phyloP scores from a whole-genome alignment of 345 rosid genomes.

The Eucalyptus dawsonii region DNA sequence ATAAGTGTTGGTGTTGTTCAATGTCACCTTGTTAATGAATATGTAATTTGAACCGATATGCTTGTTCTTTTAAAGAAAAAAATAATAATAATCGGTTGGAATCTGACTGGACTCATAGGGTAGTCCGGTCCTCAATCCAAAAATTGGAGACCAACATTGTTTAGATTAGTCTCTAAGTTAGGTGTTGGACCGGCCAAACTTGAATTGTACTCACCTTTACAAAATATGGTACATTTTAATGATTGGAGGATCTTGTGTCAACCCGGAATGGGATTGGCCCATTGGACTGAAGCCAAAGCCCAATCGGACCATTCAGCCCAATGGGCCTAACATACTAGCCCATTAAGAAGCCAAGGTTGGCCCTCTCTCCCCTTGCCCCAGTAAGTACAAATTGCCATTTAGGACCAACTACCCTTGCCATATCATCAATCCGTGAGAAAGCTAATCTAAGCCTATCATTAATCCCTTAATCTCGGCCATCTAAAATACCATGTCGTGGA shows the following conservation, averaged over 20 bases:
- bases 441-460: background rate
- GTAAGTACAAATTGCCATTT: no score
- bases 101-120: fast-evolving
- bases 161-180: no score
- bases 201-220: no score
- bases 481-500: no score
- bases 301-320: background rate
- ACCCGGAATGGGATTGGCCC: background rate
- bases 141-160: no score
- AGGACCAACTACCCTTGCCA: background rate
- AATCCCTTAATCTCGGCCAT: background rate
- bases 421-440: background rate
- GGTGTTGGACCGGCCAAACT: no score
- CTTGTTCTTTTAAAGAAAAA: no score
- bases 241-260: background rate
- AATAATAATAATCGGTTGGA: fast-evolving
- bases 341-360: background rate
- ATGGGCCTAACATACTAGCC: background rate
- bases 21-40: no score
- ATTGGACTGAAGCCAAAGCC: background rate
- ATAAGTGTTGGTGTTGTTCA: no score
- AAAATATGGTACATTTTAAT: no score
- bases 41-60: no score
- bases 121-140: fast-evolving
- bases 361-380: background rate